Base-by-base conservation (phyloP, 345 rosid genomes). In the Gossypium turneri region DNA sequence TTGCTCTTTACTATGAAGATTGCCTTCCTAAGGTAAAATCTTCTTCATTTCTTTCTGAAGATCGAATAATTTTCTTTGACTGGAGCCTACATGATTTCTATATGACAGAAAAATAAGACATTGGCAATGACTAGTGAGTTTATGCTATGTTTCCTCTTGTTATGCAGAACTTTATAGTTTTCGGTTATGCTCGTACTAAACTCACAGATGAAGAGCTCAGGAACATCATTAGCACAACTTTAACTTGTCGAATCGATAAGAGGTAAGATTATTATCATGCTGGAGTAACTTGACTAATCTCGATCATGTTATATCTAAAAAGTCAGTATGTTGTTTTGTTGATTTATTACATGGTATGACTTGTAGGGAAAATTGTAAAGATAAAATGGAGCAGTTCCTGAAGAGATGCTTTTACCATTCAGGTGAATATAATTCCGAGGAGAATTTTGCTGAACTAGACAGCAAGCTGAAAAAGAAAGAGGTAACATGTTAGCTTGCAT, bases 211-310 rank as follows among this genome's bases (percentile, higher is more conserved):
- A 91, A 59, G 92, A 91, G 75, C 92, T 94, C 52, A 88, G 97
- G 80, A 79, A 81, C 50, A 83, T 85, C 89, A 91, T 94, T 70
- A 88, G 97, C 84, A 25, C 8, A 64, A 92, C 92, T 15, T 85
- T 94, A 77, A 92, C 97, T 38, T 92, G 97, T 78, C 84, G 98
- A 82, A 91, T 94, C 17, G 95, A 94, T 81, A 81, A 84, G 82
- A 94, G 90, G 98, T 92, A 70, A 22, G 24, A 27, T n/a, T 51
- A 2, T 48, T 7, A 43, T 73, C 41, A 47, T 50, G 47, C 51
- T 29, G 19, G 71, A 67, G 25, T 29, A 70, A 73, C 16, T 25
- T 45, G 3, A 65, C 9, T 19, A 12, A 19, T 65, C 25, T 11
- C 20, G 29, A 34, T 51, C 50, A 6, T 25, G 34, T 48, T 38